Evolutionary conservation across 805 yeast genomes (phyloP).

Genomic region (Brettanomyces custersianus): DNA sequence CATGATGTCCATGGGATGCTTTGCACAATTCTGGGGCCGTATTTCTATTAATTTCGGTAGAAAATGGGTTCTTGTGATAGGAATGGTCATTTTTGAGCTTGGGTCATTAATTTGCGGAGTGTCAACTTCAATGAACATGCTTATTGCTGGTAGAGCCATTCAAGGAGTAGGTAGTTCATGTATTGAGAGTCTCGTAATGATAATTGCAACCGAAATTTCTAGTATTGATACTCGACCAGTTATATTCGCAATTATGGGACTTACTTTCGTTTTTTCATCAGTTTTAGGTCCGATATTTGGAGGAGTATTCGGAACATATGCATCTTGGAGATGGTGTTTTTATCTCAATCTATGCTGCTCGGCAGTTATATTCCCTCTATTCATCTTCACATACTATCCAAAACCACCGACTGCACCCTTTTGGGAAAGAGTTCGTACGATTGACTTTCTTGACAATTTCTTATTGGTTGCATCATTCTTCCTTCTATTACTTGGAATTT

Average conservation of each 20-base stretch:
- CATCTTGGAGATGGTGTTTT: slow-evolving; percentile 71
- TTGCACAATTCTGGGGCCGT: slow-evolving; percentile 49
- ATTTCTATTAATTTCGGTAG: slow-evolving; percentile 50
- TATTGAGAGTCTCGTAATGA: slow-evolving; percentile 45
- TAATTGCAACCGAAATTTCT: slow-evolving; percentile 48
- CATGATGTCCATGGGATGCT: slow-evolving; percentile 42
- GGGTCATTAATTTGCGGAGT: slow-evolving; percentile 57
- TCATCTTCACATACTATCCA: slow-evolving; percentile 39
- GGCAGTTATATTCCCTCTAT: slow-evolving; percentile 33
- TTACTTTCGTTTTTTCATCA: slow-evolving; percentile 39
- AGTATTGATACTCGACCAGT: slow-evolving; percentile 33
- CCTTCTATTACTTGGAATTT: slow-evolving; percentile 39
- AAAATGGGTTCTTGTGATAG: slow-evolving; percentile 36
- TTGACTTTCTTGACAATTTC: slow-evolving; percentile 44
- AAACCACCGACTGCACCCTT: slow-evolving; percentile 33
- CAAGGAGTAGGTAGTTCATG: slow-evolving; percentile 75
- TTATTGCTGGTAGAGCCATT: slow-evolving; percentile 64
- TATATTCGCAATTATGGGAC: slow-evolving; percentile 29
- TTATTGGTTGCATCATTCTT: slow-evolving; percentile 35
- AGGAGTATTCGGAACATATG: slow-evolving; percentile 48
- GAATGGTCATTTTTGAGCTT: slow-evolving; percentile 45
- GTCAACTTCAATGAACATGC: slow-evolving; percentile 43
- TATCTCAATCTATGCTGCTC: slow-evolving; percentile 61
- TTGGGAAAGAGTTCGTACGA: slow-evolving; percentile 28
- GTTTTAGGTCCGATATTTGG: slow-evolving; percentile 60